Conservation (phyloP, 1,284 basidiomycete genomes). For the Heliocybe sulcata region DNA sequence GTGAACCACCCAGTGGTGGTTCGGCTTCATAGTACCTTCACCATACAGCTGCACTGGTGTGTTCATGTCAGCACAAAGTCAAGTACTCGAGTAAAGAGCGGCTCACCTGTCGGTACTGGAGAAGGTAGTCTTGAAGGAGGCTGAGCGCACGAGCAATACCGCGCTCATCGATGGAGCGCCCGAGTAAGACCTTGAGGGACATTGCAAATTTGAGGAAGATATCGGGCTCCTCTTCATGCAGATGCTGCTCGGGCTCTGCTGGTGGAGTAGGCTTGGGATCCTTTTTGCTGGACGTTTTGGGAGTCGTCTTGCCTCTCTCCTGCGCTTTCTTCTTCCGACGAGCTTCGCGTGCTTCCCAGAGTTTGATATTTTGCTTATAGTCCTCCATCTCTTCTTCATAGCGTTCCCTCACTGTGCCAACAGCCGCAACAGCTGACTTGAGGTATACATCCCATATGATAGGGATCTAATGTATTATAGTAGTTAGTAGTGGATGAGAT, state of each 20-base stretch:
- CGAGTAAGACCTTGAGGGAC: constrained; percentile 10
- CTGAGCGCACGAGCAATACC: neutral
- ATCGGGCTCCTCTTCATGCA: constrained; percentile 4
- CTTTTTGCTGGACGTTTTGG: constrained; percentile 1
- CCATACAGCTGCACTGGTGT: constrained; percentile 10
- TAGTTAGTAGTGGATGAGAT: neutral
- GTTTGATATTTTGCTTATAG: too few species aligned
- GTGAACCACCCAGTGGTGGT: constrained; percentile 14
- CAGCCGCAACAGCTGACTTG: constrained; percentile 14
- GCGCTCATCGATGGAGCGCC: constrained; percentile 2
- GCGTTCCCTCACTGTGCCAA: constrained; percentile 9
- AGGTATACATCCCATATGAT: constrained; percentile 7
- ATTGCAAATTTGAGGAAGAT: constrained; percentile 8
- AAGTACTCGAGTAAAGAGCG: too few species aligned
- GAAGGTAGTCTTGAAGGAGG: too few species aligned
- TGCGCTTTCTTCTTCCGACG: too few species aligned
- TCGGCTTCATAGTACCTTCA: constrained; percentile 10
- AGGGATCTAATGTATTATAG: constrained; percentile 2
- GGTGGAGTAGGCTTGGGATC: too few species aligned
- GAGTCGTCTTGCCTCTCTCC: too few species aligned
- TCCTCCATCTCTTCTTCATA: too few species aligned
- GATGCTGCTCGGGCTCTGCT: constrained; percentile 6
- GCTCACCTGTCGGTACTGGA: too few species aligned
- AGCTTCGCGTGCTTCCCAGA: too few species aligned
- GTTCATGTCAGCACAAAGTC: too few species aligned